phyloP scores from a whole-genome alignment of 768 basidiomycete genomes.

The Kwoniella newhampshirensis region DNA sequence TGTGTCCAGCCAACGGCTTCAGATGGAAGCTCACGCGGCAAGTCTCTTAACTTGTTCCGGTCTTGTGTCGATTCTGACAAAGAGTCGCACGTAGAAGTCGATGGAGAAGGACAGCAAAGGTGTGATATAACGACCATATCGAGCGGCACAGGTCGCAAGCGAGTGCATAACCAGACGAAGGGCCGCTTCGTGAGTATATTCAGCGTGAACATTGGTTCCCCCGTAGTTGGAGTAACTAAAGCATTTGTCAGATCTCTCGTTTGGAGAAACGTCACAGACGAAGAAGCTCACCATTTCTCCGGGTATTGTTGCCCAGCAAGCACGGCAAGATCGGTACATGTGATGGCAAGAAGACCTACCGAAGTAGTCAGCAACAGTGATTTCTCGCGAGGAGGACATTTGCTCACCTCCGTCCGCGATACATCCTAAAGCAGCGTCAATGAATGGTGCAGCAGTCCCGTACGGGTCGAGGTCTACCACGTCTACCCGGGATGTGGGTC shows the following conservation, averaged over 20 bases:
- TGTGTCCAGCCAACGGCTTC: neutral
- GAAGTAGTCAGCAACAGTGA: neutral
- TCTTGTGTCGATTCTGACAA: conserved; percentile 71
- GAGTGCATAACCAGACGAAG: conserved; percentile 86
- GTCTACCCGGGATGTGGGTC: conserved; percentile 67
- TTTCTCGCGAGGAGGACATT: neutral
- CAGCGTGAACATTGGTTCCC: conserved; percentile 82
- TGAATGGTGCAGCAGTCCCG: conserved; percentile 93
- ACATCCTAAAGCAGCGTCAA: conserved; percentile 88
- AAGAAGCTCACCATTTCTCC: conserved; percentile 78
- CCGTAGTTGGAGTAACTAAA: conserved; percentile 91
- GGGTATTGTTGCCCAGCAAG: conserved; percentile 90
- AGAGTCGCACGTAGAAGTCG: conserved; percentile 94
- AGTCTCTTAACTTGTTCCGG: conserved; percentile 81
- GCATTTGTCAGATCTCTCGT: neutral
- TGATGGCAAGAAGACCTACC: conserved; percentile 84
- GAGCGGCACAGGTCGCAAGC: conserved; percentile 78
- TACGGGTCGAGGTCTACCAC: conserved; percentile 98
- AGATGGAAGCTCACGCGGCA: conserved; percentile 62
- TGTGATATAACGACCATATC: conserved; percentile 84
- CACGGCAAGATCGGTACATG: conserved; percentile 93
- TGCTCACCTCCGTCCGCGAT: conserved; percentile 77
- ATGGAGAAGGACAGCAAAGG: conserved; percentile 89
- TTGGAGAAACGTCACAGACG: neutral
- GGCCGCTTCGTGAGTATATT: conserved; percentile 92